These are phyloP conservation scores for Cryptococcus maquisensis DNA, from an alignment of 1,284 basidiomycete genomes.

Conservation along the genomic window DNA sequence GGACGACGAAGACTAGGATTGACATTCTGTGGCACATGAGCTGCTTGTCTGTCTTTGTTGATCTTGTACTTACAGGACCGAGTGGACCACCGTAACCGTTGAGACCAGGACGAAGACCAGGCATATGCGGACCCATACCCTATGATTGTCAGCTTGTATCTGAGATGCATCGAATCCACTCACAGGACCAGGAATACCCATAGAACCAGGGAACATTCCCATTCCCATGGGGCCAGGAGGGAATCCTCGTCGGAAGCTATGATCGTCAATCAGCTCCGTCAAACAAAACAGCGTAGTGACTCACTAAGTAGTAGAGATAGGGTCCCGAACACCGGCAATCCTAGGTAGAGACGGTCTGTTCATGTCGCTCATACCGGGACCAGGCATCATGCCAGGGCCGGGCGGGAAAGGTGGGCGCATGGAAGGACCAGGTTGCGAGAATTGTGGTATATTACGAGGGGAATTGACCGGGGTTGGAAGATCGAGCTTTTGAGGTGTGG, in stretches of 20 bases:
- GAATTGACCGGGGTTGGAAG: slow-evolving; percentile 44
- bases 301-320: slow-evolving; percentile 47
- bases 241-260: slow-evolving; percentile 44
- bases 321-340: slow-evolving; percentile 41
- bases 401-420: slow-evolving; percentile 23
- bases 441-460: slow-evolving; percentile 17
- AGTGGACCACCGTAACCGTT: slow-evolving; percentile 42
- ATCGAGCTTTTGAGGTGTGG: slow-evolving; percentile 39
- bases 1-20: slow-evolving; percentile 33
- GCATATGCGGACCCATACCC: slow-evolving; percentile 46
- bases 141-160: slow-evolving; percentile 7
- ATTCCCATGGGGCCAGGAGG: slow-evolving; percentile 31
- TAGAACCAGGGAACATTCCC: slow-evolving; percentile 38
- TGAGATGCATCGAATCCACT: slow-evolving; percentile 3
- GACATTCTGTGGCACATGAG: slow-evolving; percentile 28
- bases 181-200: slow-evolving; percentile 39
- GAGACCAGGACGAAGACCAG: slow-evolving; percentile 42
- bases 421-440: slow-evolving; percentile 9
- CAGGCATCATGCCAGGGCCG: slow-evolving; percentile 22
- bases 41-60: not conserved
- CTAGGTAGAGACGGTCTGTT: slow-evolving; percentile 33
- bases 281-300: slow-evolving; percentile 2
- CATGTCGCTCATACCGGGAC: slow-evolving; percentile 24
- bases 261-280: not conserved
- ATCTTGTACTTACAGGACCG: slow-evolving; percentile 28